These are phyloP conservation scores for Gorgonomyces haynaldii DNA, from an alignment of 192 early-diverging fungal genomes.

Conservation along the genomic window DNA sequence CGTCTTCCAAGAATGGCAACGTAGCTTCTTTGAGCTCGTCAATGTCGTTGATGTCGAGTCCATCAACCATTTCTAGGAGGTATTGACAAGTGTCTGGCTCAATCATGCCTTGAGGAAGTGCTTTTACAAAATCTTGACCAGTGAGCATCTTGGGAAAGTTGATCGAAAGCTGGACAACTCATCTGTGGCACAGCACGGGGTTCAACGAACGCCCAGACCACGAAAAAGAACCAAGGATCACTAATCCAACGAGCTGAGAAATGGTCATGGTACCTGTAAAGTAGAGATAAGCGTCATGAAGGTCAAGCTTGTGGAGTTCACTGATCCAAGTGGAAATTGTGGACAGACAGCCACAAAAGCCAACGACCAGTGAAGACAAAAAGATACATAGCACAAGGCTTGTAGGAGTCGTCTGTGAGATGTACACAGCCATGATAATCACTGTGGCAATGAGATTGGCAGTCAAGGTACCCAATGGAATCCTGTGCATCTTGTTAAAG, in stretches of 20 bases:
- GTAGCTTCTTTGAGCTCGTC: too few species aligned
- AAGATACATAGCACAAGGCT: conserved; percentile 7
- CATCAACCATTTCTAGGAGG: too few species aligned
- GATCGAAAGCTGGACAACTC: too few species aligned
- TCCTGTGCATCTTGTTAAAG: too few species aligned
- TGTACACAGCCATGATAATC: conserved; percentile 10
- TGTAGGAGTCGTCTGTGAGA: not conserved
- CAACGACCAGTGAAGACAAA: conserved; percentile 25
- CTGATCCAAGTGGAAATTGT: conserved; percentile 53
- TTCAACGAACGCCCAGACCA: too few species aligned
- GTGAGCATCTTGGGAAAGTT: too few species aligned
- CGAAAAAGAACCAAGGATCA: conserved; percentile 1
- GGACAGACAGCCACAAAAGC: conserved; percentile 59
- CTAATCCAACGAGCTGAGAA: not conserved
- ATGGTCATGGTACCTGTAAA: not conserved
- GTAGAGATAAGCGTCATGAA: not conserved
- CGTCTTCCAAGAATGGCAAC: too few species aligned
- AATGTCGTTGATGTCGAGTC: too few species aligned
- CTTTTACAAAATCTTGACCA: too few species aligned
- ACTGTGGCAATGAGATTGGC: conserved; percentile 24
- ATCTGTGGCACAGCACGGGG: too few species aligned
- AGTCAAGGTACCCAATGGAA: conserved; percentile 26
- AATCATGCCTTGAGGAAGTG: too few species aligned
- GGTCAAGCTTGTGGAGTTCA: conserved; percentile 24
- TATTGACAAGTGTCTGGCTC: too few species aligned